Evolutionary conservation across 768 basidiomycete species (phyloP), one percentile per base, ranked within the genome.

Genomic region (Calocybe cyanea): DNA sequence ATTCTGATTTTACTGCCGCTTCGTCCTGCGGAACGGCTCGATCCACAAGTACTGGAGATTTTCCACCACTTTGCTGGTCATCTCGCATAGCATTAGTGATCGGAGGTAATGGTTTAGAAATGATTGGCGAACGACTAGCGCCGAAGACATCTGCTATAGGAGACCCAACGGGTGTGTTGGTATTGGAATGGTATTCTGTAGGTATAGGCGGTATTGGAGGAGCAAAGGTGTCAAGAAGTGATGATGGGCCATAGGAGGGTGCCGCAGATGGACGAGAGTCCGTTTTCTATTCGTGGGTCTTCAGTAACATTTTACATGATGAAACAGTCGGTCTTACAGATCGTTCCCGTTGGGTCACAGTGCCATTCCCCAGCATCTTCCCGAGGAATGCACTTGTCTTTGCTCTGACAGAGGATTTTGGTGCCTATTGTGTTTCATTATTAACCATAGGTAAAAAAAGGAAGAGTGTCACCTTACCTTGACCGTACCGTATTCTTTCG

Each of bases 301-400:
- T 60, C 50, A 59, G 53, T 41, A 38, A 28, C 45, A 49, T 31
- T 23, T 38, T 50, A 38, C 54, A 54, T 53, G 36, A 41, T 43
- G 38, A 50, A 31, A 45, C 64, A 84, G n/a, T 78, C 61, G 88
- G 85, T 39, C 85, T 74, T 23, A 78, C 72, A 24, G 75, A 50
- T 50, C 52, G 45, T 40, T 53, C 52, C 31, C 52, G 44, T 25
- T 53, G 41, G 11, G 36, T 75, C 38, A 67, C 72, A 50, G 54
- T 83, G 77, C 3, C 25, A 11, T 11, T 11, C 6, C 87, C 86
- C 31, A 84, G 65, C 81, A 92, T 84, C 64, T 83, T 89, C 2
- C 86, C 87, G 52, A 85, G 70, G 59, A 92, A 82, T 37, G 85
- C 85, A 56, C 77, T 85, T n/a, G 87, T 87, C 62, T 87, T 91